Percentiles rank a stretch among this genome's conserved stretches.
These are phyloP conservation scores for Rubia yunnanensis DNA, from an alignment of 257 asterid species.

Conservation along the genomic window DNA sequence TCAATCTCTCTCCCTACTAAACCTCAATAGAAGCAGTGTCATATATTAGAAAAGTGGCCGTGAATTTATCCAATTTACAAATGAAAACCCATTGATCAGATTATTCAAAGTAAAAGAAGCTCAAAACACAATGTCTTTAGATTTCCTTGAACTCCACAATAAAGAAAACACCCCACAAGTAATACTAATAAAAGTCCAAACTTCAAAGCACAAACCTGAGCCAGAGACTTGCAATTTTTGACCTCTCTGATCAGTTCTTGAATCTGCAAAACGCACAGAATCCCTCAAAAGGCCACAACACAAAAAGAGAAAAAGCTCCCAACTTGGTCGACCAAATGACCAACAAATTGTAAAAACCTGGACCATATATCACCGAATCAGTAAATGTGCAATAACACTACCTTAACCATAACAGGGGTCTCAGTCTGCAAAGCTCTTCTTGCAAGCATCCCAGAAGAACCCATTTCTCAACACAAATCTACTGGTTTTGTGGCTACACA, in stretches of 20 bases:
- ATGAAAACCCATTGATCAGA: neutral
- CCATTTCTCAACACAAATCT: conserved; percentile 40
- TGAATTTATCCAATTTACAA: neutral
- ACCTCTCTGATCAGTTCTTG: conserved; percentile 74
- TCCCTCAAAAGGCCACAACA: neutral
- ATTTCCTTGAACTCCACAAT: conserved; percentile 27
- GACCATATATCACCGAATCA: conserved; percentile 7
- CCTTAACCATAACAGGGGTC: conserved; percentile 94
- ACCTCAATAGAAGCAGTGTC: neutral
- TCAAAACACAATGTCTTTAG: conserved; percentile 21
- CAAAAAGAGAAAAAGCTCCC: conserved; percentile 11
- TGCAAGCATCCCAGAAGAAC: conserved; percentile 68
- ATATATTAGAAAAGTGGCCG: neutral
- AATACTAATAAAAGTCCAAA: conserved; percentile 13
- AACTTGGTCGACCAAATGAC: neutral
- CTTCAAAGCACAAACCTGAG: conserved; percentile 66
- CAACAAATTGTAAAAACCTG: neutral
- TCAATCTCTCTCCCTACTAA: too few relatives aligned
- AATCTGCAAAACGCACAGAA: conserved; percentile 44
- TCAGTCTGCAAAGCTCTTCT: conserved; percentile 76
- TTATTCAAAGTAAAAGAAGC: conserved; percentile 2
- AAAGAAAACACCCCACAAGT: conserved; percentile 12
- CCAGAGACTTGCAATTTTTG: conserved; percentile 74
- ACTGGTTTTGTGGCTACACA: neutral
- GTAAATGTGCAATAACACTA: conserved; percentile 16